Base-by-base conservation (phyloP, 805 yeast species). In the Candida awuae region DNA sequence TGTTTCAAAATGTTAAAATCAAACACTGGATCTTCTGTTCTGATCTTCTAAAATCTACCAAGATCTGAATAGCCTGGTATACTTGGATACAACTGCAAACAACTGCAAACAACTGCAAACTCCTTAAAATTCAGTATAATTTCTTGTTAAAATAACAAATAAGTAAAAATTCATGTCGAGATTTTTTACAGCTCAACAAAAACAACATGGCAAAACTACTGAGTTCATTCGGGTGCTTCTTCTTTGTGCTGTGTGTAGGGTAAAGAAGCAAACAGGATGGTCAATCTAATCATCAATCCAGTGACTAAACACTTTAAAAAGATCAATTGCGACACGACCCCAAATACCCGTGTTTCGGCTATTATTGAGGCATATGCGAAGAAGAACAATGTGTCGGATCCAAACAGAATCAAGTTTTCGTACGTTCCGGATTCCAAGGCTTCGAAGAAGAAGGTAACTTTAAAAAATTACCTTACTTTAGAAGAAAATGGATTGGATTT, bases 261-360 rank as follows among this genome's bases (percentile, higher is more conserved):
- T n/a, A n/a, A 7, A 29, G 16, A 5, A 15, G 16, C 12, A 30
- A 13, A 29, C 28, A 39, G 27, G 29, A 73, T 72, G 78, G 71
- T 66, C 14, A 48, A 59, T 27, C 59, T 77, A 38, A 63, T 62
- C 17, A 72, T 81, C 29, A 67, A 70, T 39, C 71, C 88, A 2
- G 74, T 88, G 43, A 79, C 86, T 13, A 73, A 70, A 51, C 55
- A 66, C 23, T 59, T 82, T 50, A 73, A 69, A 48, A 68, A 71
- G 39, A 66, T 73, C 47, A 61, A 66, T 29, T 61, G 64, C 35
- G 64, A 62, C 35, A 62, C 67, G 15, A 61, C 59, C n/a, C 58
- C 61, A 15, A 50, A 51, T 29, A 57, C 66, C 1, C 47, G 41
- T n/a, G 52, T 62, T 12, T 54, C 56, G 20, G 42, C 64, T 9